Base-by-base conservation (phyloP, 441 rosid species). In the Geranium incanum region DNA sequence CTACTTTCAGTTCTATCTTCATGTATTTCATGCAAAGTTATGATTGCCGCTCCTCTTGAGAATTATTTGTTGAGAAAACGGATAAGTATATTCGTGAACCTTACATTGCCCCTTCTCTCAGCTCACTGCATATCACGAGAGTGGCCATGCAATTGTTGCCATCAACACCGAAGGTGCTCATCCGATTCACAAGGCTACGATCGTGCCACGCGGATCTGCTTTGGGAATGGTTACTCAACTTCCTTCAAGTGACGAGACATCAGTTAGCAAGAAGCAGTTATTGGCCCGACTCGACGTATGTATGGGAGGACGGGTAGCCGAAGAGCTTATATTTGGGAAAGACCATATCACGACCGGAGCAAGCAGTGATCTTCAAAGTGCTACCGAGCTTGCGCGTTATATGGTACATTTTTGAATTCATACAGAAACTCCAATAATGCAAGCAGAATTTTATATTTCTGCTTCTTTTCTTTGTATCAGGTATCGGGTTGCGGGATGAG, bases 221-320 rank as follows among this genome's bases (percentile, higher is more conserved):
- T 75, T 95, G 78, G 99, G 99, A 79, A 95, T 95, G 98, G 98
- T 95, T 60, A 89, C 99, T 43, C 99, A 95, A 79, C 88, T 95
- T 69, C 99, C 98, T 74, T 92, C 98, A 68, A 86, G 75, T 62
- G 99, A 95, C 70, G 99, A 95, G 83, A 95, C 98, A 45, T 91
- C 97, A 70, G 72, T 95, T 69, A 95, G 98, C 87, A 92, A 91
- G 83, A 92, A 84, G 81, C 98, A 95, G 80, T 77, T 95, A 71
- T 84, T 92, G 81, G 98, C 99, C 65, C 94, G 95, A 65, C 91
- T 95, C 60, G 99, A 95, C 86, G 96, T 95, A 75, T 95, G 99
- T 70, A 95, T 92, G 98, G 98, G 99, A 68, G 99, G 99, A 81
- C 88, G 99, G 85, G 98, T 86, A 63, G 97, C 99, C 1, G 98